Base-by-base conservation (phyloP, 805 yeast genomes). In the Pichia nakasei region DNA sequence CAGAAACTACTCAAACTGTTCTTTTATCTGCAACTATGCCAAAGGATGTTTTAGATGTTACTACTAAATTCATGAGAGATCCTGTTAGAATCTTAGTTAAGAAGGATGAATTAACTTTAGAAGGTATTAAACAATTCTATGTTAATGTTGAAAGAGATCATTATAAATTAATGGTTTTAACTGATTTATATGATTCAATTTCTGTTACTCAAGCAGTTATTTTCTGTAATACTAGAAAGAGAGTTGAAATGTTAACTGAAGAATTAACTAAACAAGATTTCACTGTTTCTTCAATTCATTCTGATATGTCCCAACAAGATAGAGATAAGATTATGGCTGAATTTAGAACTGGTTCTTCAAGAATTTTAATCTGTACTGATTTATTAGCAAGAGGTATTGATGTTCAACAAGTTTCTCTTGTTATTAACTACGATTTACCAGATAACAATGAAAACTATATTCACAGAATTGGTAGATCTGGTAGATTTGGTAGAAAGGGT, bases 311-410 rank as follows among this genome's bases (percentile, higher is more conserved):
- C 58, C 98, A 93, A 69, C 82, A 82, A 58, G 96, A 91, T 64
- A 78, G 98, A 69, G 97, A 93, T 67, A 70, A 78, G 57, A 85
- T 93, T 56, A 93, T 93, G 98, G 79, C 80, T 64, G 97, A 89
- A 66, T 93, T 93, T 78, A 76, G 98, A 66, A 73, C 83, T 47
- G 98, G 98, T 48, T 78, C 84, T 53, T 85, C 96, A 43, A 78
- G 98, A 63, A 91, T 93, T 41, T 72, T 93, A 63, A 93, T 93
- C 61, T 83, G 97, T 54, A 93, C 98, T 35, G 98, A 93, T 68
- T 84, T 93, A 58, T 85, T 91, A 82, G 98, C 98, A 41, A 78
- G 98, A 68, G 98, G 98, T 62, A 93, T 91, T 53, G 98, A 91
- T 68, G 97, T 91, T 48, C 98, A 91, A 72, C 97, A 91, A 64